Conservation (phyloP, 2,329 filamentous ascomycete species). For the Fonsecaea nubica region DNA sequence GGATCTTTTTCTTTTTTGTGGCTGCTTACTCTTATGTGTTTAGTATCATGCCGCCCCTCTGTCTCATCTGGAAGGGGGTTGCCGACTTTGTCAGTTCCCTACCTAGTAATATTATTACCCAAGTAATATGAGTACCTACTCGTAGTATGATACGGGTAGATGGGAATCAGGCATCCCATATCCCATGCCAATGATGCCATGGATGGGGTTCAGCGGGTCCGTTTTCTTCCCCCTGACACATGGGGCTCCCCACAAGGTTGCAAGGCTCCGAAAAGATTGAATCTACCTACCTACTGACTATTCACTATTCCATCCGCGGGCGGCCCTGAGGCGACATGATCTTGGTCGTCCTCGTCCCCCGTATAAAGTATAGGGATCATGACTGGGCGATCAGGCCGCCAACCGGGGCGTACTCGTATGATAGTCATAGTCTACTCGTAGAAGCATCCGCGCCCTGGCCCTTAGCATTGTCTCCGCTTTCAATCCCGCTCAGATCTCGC, state of each 20-base stretch:
- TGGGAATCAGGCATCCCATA: not conserved
- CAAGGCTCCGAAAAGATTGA: not conserved
- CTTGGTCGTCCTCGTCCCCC: not conserved
- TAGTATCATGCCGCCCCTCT: no score
- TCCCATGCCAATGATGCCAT: no score
- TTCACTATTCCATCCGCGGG: no score
- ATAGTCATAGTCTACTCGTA: not conserved
- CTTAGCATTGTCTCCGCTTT: not conserved
- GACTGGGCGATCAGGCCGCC: not conserved
- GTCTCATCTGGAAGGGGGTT: no score
- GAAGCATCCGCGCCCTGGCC: not conserved
- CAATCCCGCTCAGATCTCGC: conserved; percentile 1
- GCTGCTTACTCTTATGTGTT: no score
- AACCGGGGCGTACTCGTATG: not conserved
- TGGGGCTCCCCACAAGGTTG: no score
- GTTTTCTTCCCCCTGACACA: not conserved
- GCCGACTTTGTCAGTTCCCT: no score
- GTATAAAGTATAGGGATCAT: not conserved
- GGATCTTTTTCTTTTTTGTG: no score
- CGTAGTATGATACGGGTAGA: not conserved
- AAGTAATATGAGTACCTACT: not conserved
- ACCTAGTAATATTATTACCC: no score
- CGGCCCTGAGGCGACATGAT: no score
- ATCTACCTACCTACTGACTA: no score
- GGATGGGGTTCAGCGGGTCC: not conserved